phyloP scores from a whole-genome alignment of 1,139 yeast genomes.

The Hyphopichia buzzinii region DNA sequence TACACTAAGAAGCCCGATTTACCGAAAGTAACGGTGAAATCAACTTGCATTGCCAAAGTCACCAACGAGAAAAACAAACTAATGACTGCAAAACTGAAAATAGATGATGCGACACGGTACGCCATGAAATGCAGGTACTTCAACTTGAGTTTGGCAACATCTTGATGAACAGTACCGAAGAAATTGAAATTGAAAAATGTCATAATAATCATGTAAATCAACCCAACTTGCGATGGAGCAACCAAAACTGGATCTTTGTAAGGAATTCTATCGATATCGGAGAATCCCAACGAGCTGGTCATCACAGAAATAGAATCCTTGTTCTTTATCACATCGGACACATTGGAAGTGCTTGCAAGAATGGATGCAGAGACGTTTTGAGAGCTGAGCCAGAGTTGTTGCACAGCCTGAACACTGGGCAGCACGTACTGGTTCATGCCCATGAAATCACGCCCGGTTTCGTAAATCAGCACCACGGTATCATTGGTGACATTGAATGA shows the following conservation, averaged over 20 bases:
- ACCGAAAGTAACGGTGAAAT: conserved; percentile 39
- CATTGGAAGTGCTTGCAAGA: conserved; percentile 6
- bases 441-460: conserved; percentile 42
- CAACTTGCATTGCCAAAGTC: conserved; percentile 43
- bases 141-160: conserved; percentile 35
- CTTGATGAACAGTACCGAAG: conserved; percentile 52
- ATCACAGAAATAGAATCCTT: conserved; percentile 18
- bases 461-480: conserved; percentile 27
- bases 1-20: conserved; percentile 42
- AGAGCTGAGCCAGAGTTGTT: conserved; percentile 17
- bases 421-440: conserved; percentile 27
- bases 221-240: conserved; percentile 74
- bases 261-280: conserved; percentile 49
- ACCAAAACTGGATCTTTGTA: conserved; percentile 46
- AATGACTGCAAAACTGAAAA: conserved; percentile 31
- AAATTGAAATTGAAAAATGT: conserved; percentile 59
- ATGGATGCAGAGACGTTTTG: conserved; percentile 9
- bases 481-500: conserved; percentile 25
- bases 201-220: conserved; percentile 69
- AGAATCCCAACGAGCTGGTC: conserved; percentile 36
- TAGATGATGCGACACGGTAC: conserved; percentile 30
- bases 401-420: conserved; percentile 19
- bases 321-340: conserved; percentile 12
- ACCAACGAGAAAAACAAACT: conserved; percentile 40
- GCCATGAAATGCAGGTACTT: conserved; percentile 27